phyloP scores from a whole-genome alignment of 768 basidiomycete species.

The Mycena leptocephala region DNA sequence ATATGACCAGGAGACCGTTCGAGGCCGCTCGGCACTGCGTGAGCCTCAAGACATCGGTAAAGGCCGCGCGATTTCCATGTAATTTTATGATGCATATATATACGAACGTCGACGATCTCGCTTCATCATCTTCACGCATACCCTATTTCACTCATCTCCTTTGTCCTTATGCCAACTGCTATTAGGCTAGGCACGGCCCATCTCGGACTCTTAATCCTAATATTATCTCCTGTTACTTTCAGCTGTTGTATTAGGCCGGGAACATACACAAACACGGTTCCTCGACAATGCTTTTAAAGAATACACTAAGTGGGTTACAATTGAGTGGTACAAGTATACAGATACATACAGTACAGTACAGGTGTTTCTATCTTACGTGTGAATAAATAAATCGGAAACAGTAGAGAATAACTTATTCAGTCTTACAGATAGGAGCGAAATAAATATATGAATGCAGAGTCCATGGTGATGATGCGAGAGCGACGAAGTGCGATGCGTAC shows the following conservation, averaged over 20 bases:
- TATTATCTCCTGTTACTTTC: conserved; percentile 5
- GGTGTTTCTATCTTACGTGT: conserved; percentile 28
- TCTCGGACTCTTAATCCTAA: conserved; percentile 32
- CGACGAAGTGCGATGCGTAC: neutral
- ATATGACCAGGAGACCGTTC: conserved; percentile 60
- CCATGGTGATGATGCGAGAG: conserved; percentile 14
- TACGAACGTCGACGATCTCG: conserved; percentile 13
- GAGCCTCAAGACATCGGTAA: conserved; percentile 74
- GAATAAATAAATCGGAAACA: conserved; percentile 22
- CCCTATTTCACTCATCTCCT: conserved; percentile 15
- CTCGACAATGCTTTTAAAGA: neutral
- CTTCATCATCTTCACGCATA: conserved; percentile 7
- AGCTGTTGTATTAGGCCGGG: neutral
- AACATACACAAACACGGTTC: neutral
- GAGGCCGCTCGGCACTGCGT: conserved; percentile 79
- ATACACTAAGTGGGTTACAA: conserved; percentile 23
- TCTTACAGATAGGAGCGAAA: conserved; percentile 1
- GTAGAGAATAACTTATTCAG: conserved; percentile 14
- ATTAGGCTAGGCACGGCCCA: neutral
- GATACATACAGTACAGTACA: conserved; percentile 9
- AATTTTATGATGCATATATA: conserved; percentile 44
- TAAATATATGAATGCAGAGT: conserved; percentile 32
- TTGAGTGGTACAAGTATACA: neutral
- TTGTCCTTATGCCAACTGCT: conserved; percentile 6
- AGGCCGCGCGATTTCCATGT: conserved; percentile 91